Evolutionary conservation across 1,139 yeast genomes (phyloP).

Genomic region (Kodamaea ohmeri): DNA sequence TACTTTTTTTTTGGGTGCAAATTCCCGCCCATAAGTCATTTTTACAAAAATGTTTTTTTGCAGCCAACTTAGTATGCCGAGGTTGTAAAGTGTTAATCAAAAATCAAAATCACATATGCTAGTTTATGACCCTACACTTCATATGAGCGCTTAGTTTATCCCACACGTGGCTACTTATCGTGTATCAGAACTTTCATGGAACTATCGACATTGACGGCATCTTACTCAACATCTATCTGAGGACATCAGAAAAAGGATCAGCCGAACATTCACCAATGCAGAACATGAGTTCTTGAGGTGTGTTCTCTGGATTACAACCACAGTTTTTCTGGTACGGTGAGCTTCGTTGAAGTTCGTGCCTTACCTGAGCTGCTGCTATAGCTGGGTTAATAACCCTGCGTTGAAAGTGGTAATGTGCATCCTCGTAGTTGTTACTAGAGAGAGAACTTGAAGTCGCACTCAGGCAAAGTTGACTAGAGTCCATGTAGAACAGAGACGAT

Average conservation of each 20-base stretch:
- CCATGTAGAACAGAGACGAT: neutral
- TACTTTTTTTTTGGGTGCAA: slow-evolving; percentile 3
- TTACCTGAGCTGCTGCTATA: neutral
- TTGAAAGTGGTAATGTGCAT: slow-evolving; percentile 4
- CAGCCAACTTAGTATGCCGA: too few species aligned
- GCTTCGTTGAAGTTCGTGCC: neutral
- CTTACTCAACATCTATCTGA: too few species aligned
- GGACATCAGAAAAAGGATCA: neutral
- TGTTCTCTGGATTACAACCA: neutral
- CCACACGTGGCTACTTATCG: too few species aligned
- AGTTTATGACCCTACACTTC: too few species aligned
- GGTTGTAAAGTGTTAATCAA: too few species aligned
- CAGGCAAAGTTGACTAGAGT: slow-evolving; percentile 3
- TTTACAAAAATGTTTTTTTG: slow-evolving; percentile 1
- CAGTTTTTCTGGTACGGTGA: neutral
- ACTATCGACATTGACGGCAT: too few species aligned
- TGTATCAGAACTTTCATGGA: too few species aligned
- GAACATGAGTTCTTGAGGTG: neutral
- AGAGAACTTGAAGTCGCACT: slow-evolving; percentile 2
- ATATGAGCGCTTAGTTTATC: too few species aligned
- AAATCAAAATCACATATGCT: too few species aligned
- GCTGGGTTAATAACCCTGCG: neutral
- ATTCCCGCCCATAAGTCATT: neutral
- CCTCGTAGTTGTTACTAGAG: neutral
- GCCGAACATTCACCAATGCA: neutral